These are phyloP conservation scores for Mortierella sp. DNA, from an alignment of 371 early-diverging fungal species.

Conservation along the genomic window DNA sequence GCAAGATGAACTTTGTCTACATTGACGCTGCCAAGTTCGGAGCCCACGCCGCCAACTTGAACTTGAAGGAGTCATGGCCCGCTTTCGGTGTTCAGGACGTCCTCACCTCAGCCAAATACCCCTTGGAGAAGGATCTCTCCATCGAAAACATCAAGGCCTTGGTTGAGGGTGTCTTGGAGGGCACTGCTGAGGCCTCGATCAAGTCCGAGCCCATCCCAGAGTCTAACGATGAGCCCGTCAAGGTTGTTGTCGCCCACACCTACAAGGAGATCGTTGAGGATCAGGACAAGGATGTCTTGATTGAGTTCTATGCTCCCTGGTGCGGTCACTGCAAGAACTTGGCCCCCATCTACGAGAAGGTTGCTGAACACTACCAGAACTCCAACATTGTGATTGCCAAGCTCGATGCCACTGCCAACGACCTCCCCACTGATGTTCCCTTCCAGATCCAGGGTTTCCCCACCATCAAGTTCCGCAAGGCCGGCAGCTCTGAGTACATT, in stretches of 20 bases:
- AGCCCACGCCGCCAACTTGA: slow-evolving; percentile 86
- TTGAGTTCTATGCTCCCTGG: slow-evolving; percentile 96
- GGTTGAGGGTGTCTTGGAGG: slow-evolving; percentile 75
- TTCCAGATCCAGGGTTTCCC: slow-evolving; percentile 95
- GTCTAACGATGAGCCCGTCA: slow-evolving; percentile 88
- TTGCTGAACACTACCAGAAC: slow-evolving; percentile 71
- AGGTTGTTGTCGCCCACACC: slow-evolving; percentile 86
- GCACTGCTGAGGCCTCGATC: slow-evolving; percentile 80
- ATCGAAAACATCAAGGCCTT: slow-evolving; percentile 70
- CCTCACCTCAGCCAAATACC: slow-evolving; percentile 81
- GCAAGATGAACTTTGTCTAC: slow-evolving; percentile 89
- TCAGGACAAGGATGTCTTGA: slow-evolving; percentile 90
- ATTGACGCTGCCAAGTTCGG: slow-evolving; percentile 90
- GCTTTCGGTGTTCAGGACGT: slow-evolving; percentile 91
- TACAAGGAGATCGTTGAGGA: slow-evolving; percentile 88
- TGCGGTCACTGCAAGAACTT: slow-evolving; percentile 95
- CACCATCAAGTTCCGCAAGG: slow-evolving; percentile 94
- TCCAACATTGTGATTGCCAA: slow-evolving; percentile 87
- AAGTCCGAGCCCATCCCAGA: slow-evolving; percentile 91
- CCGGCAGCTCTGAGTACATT: slow-evolving; percentile 78
- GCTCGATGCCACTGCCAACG: slow-evolving; percentile 96
- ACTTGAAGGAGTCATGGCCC: slow-evolving; percentile 89
- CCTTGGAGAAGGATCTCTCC: slow-evolving; percentile 74
- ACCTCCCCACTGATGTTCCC: slow-evolving; percentile 81
- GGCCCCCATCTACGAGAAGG: slow-evolving; percentile 85